Conservation (phyloP, 169 alveolate species). For the Plasmodium malariae region DNA sequence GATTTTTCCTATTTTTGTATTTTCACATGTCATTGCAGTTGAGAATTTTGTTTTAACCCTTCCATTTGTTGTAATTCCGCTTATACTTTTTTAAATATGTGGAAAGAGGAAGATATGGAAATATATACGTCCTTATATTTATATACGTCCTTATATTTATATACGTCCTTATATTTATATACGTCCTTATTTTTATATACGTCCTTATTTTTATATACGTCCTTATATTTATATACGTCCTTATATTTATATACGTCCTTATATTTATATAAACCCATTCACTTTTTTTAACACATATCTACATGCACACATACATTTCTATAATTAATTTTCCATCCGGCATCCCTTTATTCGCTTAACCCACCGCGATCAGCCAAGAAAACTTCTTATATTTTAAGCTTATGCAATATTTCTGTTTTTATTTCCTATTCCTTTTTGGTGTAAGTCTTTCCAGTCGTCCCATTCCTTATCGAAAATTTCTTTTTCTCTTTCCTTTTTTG, state of each 20-base stretch:
- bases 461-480: slow-evolving; percentile 38
- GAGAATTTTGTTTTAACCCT: neutral
- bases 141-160: too few species aligned
- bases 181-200: too few species aligned
- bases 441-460: slow-evolving; percentile 71
- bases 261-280: too few species aligned
- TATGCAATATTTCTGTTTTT: slow-evolving; percentile 47
- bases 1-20: too few species aligned
- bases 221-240: too few species aligned
- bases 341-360: neutral
- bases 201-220: too few species aligned
- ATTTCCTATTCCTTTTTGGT: slow-evolving; percentile 65
- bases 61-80: neutral
- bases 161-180: too few species aligned
- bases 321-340: neutral
- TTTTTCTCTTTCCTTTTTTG: slow-evolving; percentile 35
- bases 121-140: too few species aligned
- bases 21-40: too few species aligned
- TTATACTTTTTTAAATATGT: neutral
- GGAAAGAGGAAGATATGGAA: neutral
- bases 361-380: neutral
- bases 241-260: too few species aligned
- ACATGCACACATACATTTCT: too few species aligned
- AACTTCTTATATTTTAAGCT: neutral
- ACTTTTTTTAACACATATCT: too few species aligned